Base-by-base conservation (phyloP, 1,139 yeast species). In the Scheffersomyces insectosa region DNA sequence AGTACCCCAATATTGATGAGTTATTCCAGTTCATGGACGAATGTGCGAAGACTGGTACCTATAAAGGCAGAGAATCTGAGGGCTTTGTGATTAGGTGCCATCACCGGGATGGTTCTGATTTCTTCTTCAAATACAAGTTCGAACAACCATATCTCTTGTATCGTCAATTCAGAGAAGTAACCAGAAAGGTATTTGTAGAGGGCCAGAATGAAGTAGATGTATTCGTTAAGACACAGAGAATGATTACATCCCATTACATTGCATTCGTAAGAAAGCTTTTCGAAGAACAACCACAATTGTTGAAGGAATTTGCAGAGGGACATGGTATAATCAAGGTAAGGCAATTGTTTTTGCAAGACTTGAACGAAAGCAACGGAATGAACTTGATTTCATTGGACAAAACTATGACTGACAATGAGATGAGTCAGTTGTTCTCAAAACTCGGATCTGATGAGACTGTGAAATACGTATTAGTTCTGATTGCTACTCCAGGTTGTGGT, bases 401-500 rank as follows among this genome's bases (percentile, higher is more conserved):
- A 12, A 41, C 55, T 29, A 47, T 47, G 32, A 49, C 44, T 28
- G 44, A 44, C n/a, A 37, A 46, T 35, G 38, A 37, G n/a, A 20
- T 20, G 25, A 20, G 25, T 20, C 5, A 20, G 25, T 20, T 20
- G 25, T 20, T 20, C 8, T 31, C 34, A 11, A 31, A 37, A 28
- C 2, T 37, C 45, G 30, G 36, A 28, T 14, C 28, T n/a, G 33
- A 28, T 9, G 15, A 25, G 12, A 39, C 23, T 2, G 28, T 32
- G 9, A 82, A 82, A 55, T 88, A 80, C 56, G 76, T 88, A 0
- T 56, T 95, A 1, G 77, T 90, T 1, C 95, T 98, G 0, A 81
- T 91, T 11, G 90, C 98, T 0, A 89, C 97, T 0, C 79, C 93
- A 40, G 99, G 98, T 0, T 89, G 97, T 62, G 99, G 99, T 7